Evolutionary conservation across 495 filamentous ascomycete species (phyloP).

Genomic region (Podospora didyma): DNA sequence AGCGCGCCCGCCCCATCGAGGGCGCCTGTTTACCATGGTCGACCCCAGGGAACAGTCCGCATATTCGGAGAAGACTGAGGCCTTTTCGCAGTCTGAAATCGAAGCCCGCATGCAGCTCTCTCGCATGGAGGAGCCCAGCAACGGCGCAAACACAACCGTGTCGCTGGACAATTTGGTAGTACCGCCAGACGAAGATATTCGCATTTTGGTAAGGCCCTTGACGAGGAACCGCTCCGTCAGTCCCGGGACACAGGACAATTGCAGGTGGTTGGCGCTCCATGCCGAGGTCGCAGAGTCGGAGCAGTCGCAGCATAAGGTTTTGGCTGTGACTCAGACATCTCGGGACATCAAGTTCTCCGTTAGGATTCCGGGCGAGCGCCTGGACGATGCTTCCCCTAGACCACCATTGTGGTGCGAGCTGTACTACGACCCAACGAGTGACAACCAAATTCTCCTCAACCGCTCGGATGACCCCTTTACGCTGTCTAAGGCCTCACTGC

Average conservation of each 20-base stretch:
- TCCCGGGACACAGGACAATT: constrained; percentile 41
- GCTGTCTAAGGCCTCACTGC: constrained; percentile 33
- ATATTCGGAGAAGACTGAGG: constrained; percentile 46
- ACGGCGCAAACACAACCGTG: constrained; percentile 28
- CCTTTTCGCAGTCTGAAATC: constrained; percentile 47
- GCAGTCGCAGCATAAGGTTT: constrained; percentile 40
- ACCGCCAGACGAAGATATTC: constrained; percentile 39
- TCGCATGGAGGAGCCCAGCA: constrained; percentile 32
- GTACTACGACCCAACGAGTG: constrained; percentile 47
- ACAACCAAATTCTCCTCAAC: constrained; percentile 45
- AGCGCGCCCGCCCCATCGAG: not conserved
- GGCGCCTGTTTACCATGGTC: constrained; percentile 33
- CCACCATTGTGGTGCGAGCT: constrained; percentile 45
- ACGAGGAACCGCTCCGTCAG: constrained; percentile 44
- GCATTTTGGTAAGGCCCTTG: constrained; percentile 45
- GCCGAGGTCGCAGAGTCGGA: constrained; percentile 40
- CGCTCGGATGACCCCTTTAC: constrained; percentile 41
- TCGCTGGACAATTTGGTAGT: constrained; percentile 43
- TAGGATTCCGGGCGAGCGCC: constrained; percentile 36
- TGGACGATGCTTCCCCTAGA: constrained; percentile 24
- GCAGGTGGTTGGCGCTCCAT: constrained; percentile 40
- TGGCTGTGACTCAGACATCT: constrained; percentile 47
- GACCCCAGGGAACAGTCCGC: constrained; percentile 30
- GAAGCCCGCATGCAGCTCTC: constrained; percentile 25
- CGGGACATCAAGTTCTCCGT: constrained; percentile 48